Conservation (phyloP, 2,329 filamentous ascomycete genomes). For the Fusarium coffeatum region DNA sequence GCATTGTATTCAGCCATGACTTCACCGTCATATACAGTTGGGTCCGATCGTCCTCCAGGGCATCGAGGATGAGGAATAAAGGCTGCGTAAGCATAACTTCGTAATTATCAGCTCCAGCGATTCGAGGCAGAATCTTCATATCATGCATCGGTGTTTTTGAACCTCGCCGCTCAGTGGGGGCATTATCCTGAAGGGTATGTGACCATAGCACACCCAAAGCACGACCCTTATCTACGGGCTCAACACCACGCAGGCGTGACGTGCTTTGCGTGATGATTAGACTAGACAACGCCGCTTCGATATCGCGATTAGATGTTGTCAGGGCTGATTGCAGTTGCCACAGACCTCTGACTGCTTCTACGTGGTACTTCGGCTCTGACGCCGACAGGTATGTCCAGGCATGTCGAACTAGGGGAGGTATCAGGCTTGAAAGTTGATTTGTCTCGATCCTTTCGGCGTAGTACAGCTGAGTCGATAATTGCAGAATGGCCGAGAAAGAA, state of each 20-base stretch:
- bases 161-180: conserved; percentile 61
- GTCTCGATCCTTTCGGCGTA: conserved; percentile 63
- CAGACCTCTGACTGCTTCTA: conserved; percentile 87
- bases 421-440: conserved; percentile 69
- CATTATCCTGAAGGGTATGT: conserved; percentile 75
- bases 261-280: conserved; percentile 70
- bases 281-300: conserved; percentile 81
- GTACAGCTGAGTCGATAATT: conserved; percentile 68
- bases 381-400: conserved; percentile 86
- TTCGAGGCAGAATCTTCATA: conserved; percentile 53
- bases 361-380: conserved; percentile 90
- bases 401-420: conserved; percentile 74
- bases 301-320: conserved; percentile 73
- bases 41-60: conserved; percentile 76
- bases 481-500: conserved; percentile 68
- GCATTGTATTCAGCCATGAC: conserved; percentile 79
- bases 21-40: conserved; percentile 82
- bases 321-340: conserved; percentile 86
- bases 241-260: conserved; percentile 24
- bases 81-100: conserved; percentile 83
- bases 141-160: conserved; percentile 58
- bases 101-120: conserved; percentile 70
- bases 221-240: conserved; percentile 70
- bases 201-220: conserved; percentile 84
- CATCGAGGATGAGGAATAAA: conserved; percentile 83